Conservation (phyloP, 306 rosid genomes). For the Medicago ruthenica region DNA sequence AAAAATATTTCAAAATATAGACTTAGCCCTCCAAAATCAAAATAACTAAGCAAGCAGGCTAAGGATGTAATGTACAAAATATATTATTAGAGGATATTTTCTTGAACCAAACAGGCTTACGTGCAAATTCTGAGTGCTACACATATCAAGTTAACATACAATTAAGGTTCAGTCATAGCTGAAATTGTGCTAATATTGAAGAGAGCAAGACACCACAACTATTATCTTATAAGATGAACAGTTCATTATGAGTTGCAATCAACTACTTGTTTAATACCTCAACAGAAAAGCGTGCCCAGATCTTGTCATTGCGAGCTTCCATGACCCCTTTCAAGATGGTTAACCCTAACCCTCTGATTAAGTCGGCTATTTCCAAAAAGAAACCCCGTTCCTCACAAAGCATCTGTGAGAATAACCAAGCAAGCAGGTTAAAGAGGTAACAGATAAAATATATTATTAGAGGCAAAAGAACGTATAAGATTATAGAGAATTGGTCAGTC, state of each 20-base stretch:
- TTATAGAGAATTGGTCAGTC: neutral
- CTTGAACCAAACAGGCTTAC: too few species aligned
- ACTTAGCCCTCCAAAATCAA: too few species aligned
- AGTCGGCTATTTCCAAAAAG: constrained; percentile 92
- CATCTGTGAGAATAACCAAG: constrained; percentile 59
- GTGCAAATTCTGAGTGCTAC: too few species aligned
- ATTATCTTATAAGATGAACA: too few species aligned
- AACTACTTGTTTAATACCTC: constrained; percentile 68
- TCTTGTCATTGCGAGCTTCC: constrained; percentile 89
- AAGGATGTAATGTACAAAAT: too few species aligned
- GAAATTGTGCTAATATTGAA: neutral
- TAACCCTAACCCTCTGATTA: constrained; percentile 89
- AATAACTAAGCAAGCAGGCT: too few species aligned
- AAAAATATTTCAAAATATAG: too few species aligned
- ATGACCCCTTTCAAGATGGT: constrained; percentile 92
- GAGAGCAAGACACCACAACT: neutral
- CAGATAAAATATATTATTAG: neutral
- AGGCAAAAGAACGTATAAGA: neutral
- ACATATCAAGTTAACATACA: too few species aligned
- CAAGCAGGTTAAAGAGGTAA: constrained; percentile 4
- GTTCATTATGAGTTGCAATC: neutral
- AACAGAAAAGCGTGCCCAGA: constrained; percentile 96
- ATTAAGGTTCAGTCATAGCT: neutral
- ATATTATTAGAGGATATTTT: too few species aligned
- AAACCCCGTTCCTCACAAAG: constrained; percentile 95